Evolutionary conservation across 306 rosid species (phyloP).

Genomic region (Rosa lucieae): DNA sequence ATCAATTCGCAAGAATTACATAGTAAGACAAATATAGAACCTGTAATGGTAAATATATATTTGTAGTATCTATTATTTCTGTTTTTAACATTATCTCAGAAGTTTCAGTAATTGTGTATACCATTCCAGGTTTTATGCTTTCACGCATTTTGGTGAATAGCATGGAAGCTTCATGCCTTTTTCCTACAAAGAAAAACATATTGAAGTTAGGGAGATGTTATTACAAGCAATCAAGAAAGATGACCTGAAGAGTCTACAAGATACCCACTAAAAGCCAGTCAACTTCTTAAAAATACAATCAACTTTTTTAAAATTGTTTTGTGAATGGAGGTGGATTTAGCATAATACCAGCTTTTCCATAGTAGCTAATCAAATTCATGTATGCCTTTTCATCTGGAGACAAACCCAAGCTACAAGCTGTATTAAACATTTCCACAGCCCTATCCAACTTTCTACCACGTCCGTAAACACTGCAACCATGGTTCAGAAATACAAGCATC

Average conservation of each 20-base stretch:
- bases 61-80: neutral
- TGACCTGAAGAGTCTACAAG: neutral
- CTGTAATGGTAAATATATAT: neutral
- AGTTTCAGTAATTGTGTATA: conserved; percentile 19
- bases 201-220: neutral
- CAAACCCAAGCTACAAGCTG: conserved; percentile 49
- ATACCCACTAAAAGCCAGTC: neutral
- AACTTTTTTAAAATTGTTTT: neutral
- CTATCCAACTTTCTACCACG: conserved; percentile 68
- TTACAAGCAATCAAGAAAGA: neutral
- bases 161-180: conserved; percentile 62
- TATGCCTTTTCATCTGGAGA: conserved; percentile 69
- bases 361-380: conserved; percentile 80
- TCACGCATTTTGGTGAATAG: conserved; percentile 76
- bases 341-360: conserved; percentile 81
- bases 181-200: conserved; percentile 50
- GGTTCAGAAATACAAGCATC: conserved; percentile 2
- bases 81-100: neutral
- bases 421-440: conserved; percentile 75
- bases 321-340: neutral
- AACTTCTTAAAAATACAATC: neutral
- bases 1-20: neutral
- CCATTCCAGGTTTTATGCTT: conserved; percentile 85
- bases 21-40: neutral
- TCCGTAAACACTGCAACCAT: conserved; percentile 75